Conservation (phyloP, 768 basidiomycete genomes). For the Tulasnella sp. region DNA sequence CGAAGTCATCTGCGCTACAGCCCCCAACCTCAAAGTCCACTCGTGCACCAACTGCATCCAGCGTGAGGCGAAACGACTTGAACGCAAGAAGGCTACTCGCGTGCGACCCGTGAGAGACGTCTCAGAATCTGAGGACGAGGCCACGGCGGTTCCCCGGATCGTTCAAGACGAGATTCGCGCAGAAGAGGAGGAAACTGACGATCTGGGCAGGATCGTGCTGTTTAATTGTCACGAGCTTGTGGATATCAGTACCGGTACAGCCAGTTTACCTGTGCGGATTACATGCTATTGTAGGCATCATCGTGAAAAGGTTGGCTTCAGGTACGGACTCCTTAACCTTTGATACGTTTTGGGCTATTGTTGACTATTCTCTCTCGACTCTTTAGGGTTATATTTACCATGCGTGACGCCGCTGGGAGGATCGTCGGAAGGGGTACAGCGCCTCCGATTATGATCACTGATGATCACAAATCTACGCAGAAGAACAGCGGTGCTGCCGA, state of each 20-base stretch:
- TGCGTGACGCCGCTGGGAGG: slow-evolving; percentile 69
- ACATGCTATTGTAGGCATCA: slow-evolving; percentile 99
- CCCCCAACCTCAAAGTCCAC: slow-evolving; percentile 62
- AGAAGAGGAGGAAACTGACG: slow-evolving; percentile 26
- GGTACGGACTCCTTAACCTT: slow-evolving; percentile 25
- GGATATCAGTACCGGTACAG: slow-evolving; percentile 79
- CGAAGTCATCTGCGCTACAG: slow-evolving; percentile 68
- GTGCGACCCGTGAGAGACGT: slow-evolving; percentile 46
- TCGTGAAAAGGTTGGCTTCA: slow-evolving; percentile 88
- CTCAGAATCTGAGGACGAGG: slow-evolving; percentile 50
- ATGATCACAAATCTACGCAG: slow-evolving; percentile 82
- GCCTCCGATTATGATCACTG: slow-evolving; percentile 94
- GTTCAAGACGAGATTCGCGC: slow-evolving; percentile 1
- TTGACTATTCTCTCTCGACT: no score
- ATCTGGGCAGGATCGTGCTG: slow-evolving; percentile 57
- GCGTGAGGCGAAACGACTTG: slow-evolving; percentile 84
- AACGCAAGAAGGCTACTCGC: slow-evolving; percentile 76
- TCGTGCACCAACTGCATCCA: slow-evolving; percentile 83
- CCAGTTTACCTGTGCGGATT: slow-evolving; percentile 83
- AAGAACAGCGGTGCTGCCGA: slow-evolving; percentile 18
- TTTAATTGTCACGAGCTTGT: slow-evolving; percentile 90
- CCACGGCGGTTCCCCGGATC: slow-evolving; percentile 34
- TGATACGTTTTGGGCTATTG: background rate
- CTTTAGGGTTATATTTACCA: slow-evolving; percentile 70
- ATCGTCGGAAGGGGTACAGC: slow-evolving; percentile 73